A percentile compares a stretch with the other conserved stretches of the same genome.
Evolutionary conservation across 148 eudicot species (phyloP).

Genomic region (Nepenthes gracilis): DNA sequence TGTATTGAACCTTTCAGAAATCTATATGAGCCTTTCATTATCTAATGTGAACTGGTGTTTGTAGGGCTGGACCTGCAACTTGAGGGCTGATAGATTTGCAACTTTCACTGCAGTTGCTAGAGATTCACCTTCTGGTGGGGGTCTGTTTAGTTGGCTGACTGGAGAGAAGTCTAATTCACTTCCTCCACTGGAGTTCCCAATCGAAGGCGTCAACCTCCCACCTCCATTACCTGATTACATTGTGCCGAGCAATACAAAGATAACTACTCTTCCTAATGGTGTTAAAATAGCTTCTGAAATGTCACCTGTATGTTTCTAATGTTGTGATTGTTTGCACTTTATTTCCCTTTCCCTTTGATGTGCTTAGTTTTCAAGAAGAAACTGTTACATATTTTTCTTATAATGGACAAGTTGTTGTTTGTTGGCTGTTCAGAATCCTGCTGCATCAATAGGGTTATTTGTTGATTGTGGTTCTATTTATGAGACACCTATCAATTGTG

Average conservation of each 20-base stretch:
- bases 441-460: constrained; percentile 72
- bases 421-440: constrained; percentile 41
- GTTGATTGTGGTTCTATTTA: constrained; percentile 71
- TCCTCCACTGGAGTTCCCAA: constrained; percentile 14
- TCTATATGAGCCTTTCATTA: too few species aligned
- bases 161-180: constrained; percentile 10
- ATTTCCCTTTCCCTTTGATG: background rate
- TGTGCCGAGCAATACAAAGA: constrained; percentile 10
- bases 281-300: constrained; percentile 16
- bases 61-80: constrained; percentile 6
- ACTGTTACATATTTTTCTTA: too few species aligned
- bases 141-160: constrained; percentile 14
- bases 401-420: background rate
- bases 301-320: constrained; percentile 7
- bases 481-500: constrained; percentile 52
- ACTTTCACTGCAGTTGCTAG: constrained; percentile 11
- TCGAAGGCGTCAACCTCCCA: constrained; percentile 12
- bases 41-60: background rate
- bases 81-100: constrained; percentile 5
- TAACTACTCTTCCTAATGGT: constrained; percentile 14
- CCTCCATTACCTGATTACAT: constrained; percentile 12
- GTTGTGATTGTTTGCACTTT: background rate
- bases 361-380: background rate
- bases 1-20: too few species aligned
- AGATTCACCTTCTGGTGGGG: constrained; percentile 4